phyloP scores from a whole-genome alignment of 1,284 basidiomycete genomes.

The Golubevia sp. region DNA sequence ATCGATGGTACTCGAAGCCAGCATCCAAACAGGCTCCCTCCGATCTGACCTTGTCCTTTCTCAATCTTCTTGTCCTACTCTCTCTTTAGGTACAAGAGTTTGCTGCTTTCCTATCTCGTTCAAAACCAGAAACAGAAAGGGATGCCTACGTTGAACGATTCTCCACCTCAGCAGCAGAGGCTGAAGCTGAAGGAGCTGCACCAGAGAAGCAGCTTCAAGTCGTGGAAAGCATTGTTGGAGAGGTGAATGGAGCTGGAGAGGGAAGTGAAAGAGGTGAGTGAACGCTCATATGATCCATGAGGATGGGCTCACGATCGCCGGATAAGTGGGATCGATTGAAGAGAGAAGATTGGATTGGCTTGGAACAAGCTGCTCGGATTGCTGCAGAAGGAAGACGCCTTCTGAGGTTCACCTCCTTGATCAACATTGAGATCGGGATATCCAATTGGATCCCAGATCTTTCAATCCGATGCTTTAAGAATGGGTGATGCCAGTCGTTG shows the following conservation, averaged over 20 bases:
- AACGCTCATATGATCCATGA: too few species aligned
- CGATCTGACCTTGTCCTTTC: neutral
- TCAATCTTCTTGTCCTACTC: neutral
- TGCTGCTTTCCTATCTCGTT: constrained; percentile 43
- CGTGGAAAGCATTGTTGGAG: constrained; percentile 29
- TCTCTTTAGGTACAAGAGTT: constrained; percentile 29
- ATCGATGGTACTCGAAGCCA: neutral
- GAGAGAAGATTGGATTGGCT: too few species aligned
- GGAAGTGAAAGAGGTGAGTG: constrained; percentile 41
- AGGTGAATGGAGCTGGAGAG: constrained; percentile 33
- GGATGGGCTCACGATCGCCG: too few species aligned
- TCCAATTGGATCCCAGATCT: too few species aligned
- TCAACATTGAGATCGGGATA: too few species aligned
- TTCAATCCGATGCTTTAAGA: too few species aligned
- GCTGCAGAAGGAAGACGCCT: too few species aligned
- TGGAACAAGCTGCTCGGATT: too few species aligned
- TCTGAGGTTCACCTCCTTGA: too few species aligned
- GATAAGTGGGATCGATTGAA: too few species aligned
- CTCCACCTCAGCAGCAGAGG: constrained; percentile 29
- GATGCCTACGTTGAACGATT: constrained; percentile 38
- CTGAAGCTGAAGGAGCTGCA: constrained; percentile 19
- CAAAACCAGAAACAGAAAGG: constrained; percentile 37
- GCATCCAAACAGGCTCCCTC: too few species aligned
- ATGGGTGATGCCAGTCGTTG: too few species aligned
- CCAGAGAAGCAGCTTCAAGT: constrained; percentile 22